Base-by-base conservation (phyloP, 306 rosid species). In the Rubus idaeus region DNA sequence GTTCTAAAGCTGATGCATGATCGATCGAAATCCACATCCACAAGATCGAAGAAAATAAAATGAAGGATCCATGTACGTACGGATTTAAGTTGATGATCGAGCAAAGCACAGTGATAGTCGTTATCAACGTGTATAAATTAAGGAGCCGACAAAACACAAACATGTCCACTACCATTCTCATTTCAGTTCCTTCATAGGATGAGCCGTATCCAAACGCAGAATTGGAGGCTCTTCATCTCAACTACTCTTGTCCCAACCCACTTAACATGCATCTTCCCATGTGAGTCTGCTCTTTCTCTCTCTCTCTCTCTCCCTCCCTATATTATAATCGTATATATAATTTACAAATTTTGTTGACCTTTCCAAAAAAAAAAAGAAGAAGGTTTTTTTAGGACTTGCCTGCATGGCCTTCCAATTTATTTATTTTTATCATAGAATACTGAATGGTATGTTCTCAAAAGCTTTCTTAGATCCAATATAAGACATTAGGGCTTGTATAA, bases 81-180 rank as follows among this genome's bases (percentile, higher is more conserved):
- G 51, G 35, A 30, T 30, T 23, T 30, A 20, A 3, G 21, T 46
- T 13, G 64, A 74, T 79, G 68, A 30, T 2, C 35, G 35, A 39
- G 62, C 51, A 73, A 26, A 56, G 75, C 80, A 76, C 60, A 68
- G 72, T 73, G 56, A 50, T 60, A 70, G 74, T 71, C 87, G 68
- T 47, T 55, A 62, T 81, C 84, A 74, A 80, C 63, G 44, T 71
- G 79, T 30, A 30, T 1, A 30, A 44, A 66, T 18, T 11, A 10
- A 53, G 14, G 69, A 71, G 23, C 77, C 78, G 79, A 80, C 81
- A 83, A 64, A 70, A 42, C 81, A 23, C 21, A 39, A 69, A 76
- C 76, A 81, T 76, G 78, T 81, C 84, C 81, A 73, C 77, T 76
- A 60, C 80, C 72, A 76, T 61, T 77, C 78, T 64, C 78, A 52